These are phyloP conservation scores for Cytospora leucostoma DNA, from an alignment of 2,329 filamentous ascomycete species.

Conservation along the genomic window DNA sequence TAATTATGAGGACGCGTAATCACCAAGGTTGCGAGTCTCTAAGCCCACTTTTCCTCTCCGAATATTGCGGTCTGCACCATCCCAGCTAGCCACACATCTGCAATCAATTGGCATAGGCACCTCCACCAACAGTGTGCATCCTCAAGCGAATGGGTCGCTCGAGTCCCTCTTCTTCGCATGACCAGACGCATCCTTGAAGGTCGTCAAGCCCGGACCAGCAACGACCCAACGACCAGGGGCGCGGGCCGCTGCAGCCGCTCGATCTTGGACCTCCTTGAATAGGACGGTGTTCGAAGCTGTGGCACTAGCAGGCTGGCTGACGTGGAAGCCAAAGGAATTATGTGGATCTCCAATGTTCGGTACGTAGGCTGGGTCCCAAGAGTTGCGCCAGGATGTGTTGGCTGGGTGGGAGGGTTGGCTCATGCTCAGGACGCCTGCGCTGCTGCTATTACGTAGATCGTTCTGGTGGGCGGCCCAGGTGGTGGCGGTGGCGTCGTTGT, in stretches of 20 bases:
- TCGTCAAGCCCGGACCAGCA: background rate
- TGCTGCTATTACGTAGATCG: background rate
- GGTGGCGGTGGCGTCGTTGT: background rate
- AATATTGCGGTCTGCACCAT: background rate
- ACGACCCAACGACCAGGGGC: conserved; percentile 3
- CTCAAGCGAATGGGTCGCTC: conserved; percentile 4
- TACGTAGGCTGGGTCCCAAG: background rate
- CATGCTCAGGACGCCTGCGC: background rate
- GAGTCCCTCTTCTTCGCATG: background rate
- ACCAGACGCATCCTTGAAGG: background rate
- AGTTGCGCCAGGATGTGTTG: background rate
- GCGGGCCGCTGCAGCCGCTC: background rate
- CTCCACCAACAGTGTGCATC: too few relatives aligned
- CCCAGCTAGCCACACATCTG: background rate
- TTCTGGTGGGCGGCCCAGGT: background rate
- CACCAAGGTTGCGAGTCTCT: too few relatives aligned
- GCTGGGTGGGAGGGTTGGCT: conserved; percentile 3
- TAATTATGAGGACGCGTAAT: too few relatives aligned
- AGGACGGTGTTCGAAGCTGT: conserved; percentile 8
- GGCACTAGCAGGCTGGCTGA: conserved; percentile 1
- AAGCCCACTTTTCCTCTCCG: too few relatives aligned
- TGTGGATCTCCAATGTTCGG: background rate
- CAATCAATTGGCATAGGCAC: background rate
- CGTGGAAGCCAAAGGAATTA: conserved; percentile 1
- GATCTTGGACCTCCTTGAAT: conserved; percentile 14